These are phyloP conservation scores for Calonectria leucothoes DNA, from an alignment of 2,329 filamentous ascomycete species.

Conservation along the genomic window DNA sequence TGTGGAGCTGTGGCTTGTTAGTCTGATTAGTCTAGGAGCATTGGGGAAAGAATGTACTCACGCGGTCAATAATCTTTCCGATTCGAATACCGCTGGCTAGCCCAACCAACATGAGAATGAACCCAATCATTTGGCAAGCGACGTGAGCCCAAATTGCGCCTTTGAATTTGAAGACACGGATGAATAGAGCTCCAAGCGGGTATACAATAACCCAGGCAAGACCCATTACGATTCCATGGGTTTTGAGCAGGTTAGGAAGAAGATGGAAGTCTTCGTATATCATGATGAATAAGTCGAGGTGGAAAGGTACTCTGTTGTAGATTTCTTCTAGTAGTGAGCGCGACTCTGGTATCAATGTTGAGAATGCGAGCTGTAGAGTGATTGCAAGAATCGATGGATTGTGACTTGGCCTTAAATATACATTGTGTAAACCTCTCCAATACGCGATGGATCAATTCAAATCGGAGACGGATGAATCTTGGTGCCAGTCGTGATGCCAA, in stretches of 20 bases:
- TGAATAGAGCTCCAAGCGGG: slow-evolving; percentile 1
- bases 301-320: background rate
- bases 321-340: background rate
- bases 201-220: slow-evolving; percentile 1
- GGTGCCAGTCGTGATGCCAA: background rate
- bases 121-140: background rate
- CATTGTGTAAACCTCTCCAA: background rate
- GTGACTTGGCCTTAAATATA: background rate
- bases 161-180: background rate
- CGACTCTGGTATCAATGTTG: no score
- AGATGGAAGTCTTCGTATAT: slow-evolving; percentile 3
- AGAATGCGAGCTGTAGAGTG: background rate
- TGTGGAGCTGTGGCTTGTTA: background rate
- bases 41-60: background rate
- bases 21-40: background rate
- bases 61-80: background rate
- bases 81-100: background rate
- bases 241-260: background rate
- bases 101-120: background rate
- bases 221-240: background rate
- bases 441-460: background rate
- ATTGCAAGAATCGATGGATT: background rate
- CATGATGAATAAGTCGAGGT: background rate
- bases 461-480: slow-evolving; percentile 1
- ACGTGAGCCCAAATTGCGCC: slow-evolving; percentile 2